Base-by-base conservation (phyloP, 306 rosid species). In the Abrus pulchellus region DNA sequence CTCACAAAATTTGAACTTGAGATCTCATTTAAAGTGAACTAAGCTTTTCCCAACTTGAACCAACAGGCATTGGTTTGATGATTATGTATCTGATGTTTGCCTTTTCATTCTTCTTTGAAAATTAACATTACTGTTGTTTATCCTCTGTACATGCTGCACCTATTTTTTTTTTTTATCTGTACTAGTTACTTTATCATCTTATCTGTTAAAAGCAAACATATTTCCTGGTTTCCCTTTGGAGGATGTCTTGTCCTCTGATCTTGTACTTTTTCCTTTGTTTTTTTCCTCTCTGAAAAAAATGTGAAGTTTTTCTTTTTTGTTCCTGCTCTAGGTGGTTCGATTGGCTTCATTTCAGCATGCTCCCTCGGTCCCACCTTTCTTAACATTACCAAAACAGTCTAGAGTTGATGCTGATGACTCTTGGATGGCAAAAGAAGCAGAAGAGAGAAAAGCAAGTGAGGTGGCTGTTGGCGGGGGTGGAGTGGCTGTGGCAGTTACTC, bases 381-480 rank as follows among this genome's bases (percentile, higher is more conserved):
- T 95, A 74, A 30, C 94, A 3, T 73, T 89, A 86, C 97, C 94
- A 29, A 95, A 84, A 84, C 98, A 91, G 62, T 87, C 95, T 82
- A 90, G 76, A 88, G 91, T 71, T 74, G 97, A 90, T 69, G 83
- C 89, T 79, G 97, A 95, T 33, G 93, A 91, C 81, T 81, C 91
- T 36, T 77, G 83, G 80, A 75, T 87, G 71, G 80, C 80, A 68
- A 83, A 81, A 75, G 92, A 87, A 67, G 52, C 79, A 30, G 99
- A 95, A 75, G 98, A 95, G 82, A 88, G 93, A 78, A 95, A 77
- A 83, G 85, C 84, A 57, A 87, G 90, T 77, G 98, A 95, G 90
- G 87, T 95, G 72, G 99, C 99, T 76, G 99, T 95, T 84, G 99
- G 99, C 82, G 99, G 99, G 60, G 99, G 99, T 71, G 99, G 99